These are phyloP conservation scores for Triticum timopheevii DNA, from an alignment of 176 grass and related monocot species.

Conservation along the genomic window DNA sequence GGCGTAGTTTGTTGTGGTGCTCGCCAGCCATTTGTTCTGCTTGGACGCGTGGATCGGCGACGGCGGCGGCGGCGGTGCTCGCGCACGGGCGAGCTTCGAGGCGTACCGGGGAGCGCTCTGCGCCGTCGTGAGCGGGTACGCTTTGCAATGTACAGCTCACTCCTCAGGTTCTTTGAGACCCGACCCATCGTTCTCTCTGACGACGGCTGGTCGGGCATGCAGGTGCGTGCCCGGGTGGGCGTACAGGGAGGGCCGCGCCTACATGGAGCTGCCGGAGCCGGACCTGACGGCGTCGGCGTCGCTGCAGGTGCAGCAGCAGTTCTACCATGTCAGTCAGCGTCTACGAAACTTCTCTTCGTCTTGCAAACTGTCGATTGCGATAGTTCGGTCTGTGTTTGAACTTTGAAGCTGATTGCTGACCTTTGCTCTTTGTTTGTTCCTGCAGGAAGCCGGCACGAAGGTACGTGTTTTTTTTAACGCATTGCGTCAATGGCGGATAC, in stretches of 20 bases:
- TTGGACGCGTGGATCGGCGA: conserved; percentile 40
- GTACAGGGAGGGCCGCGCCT: conserved; percentile 52
- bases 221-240: conserved; percentile 82
- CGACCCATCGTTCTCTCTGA: not conserved
- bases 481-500: not conserved
- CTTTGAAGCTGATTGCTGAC: conserved; percentile 1
- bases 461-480: conserved; percentile 39
- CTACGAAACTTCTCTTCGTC: not conserved
- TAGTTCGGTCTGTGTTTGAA: not conserved
- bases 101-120: conserved; percentile 51
- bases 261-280: conserved; percentile 46
- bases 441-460: conserved; percentile 81
- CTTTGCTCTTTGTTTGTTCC: conserved; percentile 22
- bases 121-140: conserved; percentile 46
- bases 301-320: conserved; percentile 56
- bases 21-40: conserved; percentile 42
- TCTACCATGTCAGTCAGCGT: conserved; percentile 60
- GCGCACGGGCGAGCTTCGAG: conserved; percentile 38
- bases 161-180: not conserved
- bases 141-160: not conserved
- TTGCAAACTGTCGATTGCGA: not conserved
- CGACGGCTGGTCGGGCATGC: not conserved
- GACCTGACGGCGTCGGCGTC: conserved; percentile 52
- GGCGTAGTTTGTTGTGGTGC: not conserved
- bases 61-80: not conserved